These are phyloP conservation scores for Streptanthus diversifolius DNA, from an alignment of 345 rosid species.

Conservation along the genomic window DNA sequence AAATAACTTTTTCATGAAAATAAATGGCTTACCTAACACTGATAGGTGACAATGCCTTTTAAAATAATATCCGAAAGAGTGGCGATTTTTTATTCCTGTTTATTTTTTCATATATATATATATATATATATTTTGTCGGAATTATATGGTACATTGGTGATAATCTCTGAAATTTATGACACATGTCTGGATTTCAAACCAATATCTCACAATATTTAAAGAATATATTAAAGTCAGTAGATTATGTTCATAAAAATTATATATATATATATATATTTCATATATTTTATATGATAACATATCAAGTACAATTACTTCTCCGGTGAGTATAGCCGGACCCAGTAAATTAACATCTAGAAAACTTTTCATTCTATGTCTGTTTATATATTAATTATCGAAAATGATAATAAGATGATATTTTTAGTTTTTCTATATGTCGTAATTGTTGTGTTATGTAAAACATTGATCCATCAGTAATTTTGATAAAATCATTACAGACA, in stretches of 20 bases:
- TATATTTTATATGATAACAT: not conserved
- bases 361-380: not conserved
- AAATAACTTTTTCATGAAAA: not conserved
- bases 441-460: not conserved
- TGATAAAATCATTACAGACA: not conserved
- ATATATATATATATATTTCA: not conserved
- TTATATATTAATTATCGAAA: not conserved
- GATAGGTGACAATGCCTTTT: not conserved
- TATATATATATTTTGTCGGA: not conserved
- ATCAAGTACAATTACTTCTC: not conserved
- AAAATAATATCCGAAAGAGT: not conserved
- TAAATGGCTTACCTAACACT: conserved; percentile 23
- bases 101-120: not conserved
- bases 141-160: too few relatives aligned
- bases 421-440: not conserved
- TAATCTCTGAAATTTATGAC: too few relatives aligned
- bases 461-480: not conserved
- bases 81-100: not conserved
- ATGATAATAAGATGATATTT: not conserved
- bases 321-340: not conserved
- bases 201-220: too few relatives aligned
- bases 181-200: too few relatives aligned
- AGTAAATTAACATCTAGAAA: not conserved
- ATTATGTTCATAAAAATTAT: too few relatives aligned
- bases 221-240: too few relatives aligned